These are phyloP conservation scores for Monosporozyma servazzii DNA, from an alignment of 805 yeast species.

Conservation along the genomic window DNA sequence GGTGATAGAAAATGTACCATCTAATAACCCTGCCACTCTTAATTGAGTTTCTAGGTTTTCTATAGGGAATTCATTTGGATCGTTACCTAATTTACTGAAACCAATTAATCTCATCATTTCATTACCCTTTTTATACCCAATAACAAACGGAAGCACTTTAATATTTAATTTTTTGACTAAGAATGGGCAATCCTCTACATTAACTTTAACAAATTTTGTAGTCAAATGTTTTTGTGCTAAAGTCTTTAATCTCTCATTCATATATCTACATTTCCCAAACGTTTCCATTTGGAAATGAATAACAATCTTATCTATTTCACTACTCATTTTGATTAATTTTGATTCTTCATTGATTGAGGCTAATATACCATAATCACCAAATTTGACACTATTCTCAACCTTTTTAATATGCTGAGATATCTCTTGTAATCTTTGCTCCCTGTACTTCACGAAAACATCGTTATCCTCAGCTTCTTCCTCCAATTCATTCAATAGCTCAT, in stretches of 20 bases:
- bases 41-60: conserved; percentile 41
- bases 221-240: conserved; percentile 52
- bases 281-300: conserved; percentile 57
- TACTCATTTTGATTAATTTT: conserved; percentile 43
- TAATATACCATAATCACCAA: conserved; percentile 38
- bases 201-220: conserved; percentile 44
- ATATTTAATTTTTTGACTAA: conserved; percentile 53
- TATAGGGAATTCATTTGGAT: conserved; percentile 38
- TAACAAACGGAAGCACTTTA: conserved; percentile 62
- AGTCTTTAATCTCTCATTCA: conserved; percentile 39
- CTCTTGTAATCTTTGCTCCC: conserved; percentile 58
- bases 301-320: conserved; percentile 35
- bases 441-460: conserved; percentile 40
- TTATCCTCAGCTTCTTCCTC: conserved; percentile 41
- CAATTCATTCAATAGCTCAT: conserved; percentile 38
- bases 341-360: conserved; percentile 42
- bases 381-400: conserved; percentile 28
- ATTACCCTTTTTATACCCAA: conserved; percentile 49
- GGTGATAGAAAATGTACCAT: not conserved
- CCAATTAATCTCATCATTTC: conserved; percentile 60
- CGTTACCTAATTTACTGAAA: conserved; percentile 49
- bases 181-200: conserved; percentile 64
- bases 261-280: conserved; percentile 50
- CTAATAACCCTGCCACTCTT: not conserved
- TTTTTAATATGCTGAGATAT: conserved; percentile 36